Percentiles rank a stretch among this genome's conserved stretches.
These are phyloP conservation scores for Fragilaria crotonensis DNA, from an alignment of 108 stramenopile genomes.

Conservation along the genomic window DNA sequence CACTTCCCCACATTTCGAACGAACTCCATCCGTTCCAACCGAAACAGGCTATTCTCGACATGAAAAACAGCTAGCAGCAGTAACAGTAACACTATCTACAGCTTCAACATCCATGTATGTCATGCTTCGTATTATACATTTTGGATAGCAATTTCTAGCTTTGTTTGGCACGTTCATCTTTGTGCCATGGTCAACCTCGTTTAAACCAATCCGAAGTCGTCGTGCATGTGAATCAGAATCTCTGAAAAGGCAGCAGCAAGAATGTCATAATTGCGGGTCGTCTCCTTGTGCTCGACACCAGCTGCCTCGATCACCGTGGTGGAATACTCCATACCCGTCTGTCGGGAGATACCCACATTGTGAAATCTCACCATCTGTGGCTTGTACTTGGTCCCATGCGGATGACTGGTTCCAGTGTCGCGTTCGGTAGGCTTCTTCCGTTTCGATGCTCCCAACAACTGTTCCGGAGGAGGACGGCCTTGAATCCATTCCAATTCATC, in stretches of 20 bases:
- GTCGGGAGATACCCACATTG: constrained; percentile 49
- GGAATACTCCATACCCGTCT: constrained; percentile 76
- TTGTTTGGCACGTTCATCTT: no score
- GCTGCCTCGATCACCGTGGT: constrained; percentile 84
- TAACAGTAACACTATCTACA: no score
- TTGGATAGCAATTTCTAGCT: no score
- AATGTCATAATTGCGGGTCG: constrained; percentile 84
- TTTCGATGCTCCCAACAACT: constrained; percentile 14
- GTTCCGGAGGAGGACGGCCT: constrained; percentile 48
- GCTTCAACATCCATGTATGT: no score
- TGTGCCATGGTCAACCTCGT: no score
- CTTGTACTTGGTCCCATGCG: constrained; percentile 83
- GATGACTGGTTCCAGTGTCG: constrained; percentile 66
- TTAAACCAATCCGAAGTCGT: constrained; percentile 64
- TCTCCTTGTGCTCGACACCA: constrained; percentile 87
- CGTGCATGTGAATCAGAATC: constrained; percentile 63
- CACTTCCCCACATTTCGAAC: no score
- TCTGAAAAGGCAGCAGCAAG: constrained; percentile 81
- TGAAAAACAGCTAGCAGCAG: no score
- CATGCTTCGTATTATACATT: no score
- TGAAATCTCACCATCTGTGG: constrained; percentile 76
- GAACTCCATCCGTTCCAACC: no score
- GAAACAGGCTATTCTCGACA: no score
- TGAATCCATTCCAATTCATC: constrained; percentile 72
- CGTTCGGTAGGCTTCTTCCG: neutral